phyloP scores from a whole-genome alignment of 2,329 filamentous ascomycete species.

The Aureobasidium pullulans region DNA sequence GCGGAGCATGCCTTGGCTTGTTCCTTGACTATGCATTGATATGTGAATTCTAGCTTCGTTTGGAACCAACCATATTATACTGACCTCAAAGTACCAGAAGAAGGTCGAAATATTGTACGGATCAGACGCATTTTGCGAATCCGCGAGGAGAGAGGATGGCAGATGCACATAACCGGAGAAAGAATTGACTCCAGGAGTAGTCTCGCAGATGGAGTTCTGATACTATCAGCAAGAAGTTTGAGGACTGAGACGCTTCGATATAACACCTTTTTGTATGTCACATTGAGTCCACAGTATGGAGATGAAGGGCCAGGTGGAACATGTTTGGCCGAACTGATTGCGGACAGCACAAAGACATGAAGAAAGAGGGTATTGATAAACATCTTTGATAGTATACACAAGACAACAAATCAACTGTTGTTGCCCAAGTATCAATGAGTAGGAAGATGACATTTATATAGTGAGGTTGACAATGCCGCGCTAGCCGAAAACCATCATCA shows the following conservation, averaged over 20 bases:
- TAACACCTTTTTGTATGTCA: background rate
- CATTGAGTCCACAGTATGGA: background rate
- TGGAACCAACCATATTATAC: background rate
- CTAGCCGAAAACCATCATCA: too few relatives aligned
- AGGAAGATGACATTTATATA: too few relatives aligned
- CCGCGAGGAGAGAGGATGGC: background rate
- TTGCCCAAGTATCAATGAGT: too few relatives aligned
- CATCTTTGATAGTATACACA: too few relatives aligned
- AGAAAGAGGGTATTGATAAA: too few relatives aligned
- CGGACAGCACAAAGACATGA: too few relatives aligned
- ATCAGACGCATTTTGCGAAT: constrained; percentile 32
- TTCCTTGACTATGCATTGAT: constrained; percentile 30
- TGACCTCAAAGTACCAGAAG: constrained; percentile 52
- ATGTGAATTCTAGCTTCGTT: background rate
- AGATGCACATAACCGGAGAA: constrained; percentile 30
- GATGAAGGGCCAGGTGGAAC: background rate
- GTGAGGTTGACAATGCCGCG: too few relatives aligned
- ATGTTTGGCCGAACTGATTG: too few relatives aligned
- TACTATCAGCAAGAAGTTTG: background rate
- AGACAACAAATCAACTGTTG: too few relatives aligned
- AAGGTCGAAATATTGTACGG: constrained; percentile 27
- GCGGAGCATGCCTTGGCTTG: constrained; percentile 38
- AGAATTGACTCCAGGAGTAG: constrained; percentile 40
- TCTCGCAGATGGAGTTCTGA: constrained; percentile 34
- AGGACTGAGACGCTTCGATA: too few relatives aligned